Evolutionary conservation across 2,329 filamentous ascomycete species (phyloP), one percentile per base, ranked within the genome.

Genomic region (Ophiostoma novo-ulmi): DNA sequence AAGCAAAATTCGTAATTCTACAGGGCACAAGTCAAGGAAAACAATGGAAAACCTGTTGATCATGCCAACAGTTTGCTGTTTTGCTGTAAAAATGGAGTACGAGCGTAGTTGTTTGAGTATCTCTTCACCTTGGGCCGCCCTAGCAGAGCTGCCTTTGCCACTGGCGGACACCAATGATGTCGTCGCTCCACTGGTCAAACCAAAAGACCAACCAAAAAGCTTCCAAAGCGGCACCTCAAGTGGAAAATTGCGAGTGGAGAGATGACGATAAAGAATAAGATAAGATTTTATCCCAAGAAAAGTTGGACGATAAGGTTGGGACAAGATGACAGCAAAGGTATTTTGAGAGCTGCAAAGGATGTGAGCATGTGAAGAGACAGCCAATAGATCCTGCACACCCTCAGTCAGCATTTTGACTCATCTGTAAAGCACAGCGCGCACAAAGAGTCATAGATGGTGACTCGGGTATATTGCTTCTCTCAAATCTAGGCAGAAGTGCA

Each of bases 81-180:
- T n/a, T 48, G 44, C 44, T 48, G 41, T 20, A 44, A 44, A 44
- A 44, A 44, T 20, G 13, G 41, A 44, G 39, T 44, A 1, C 10
- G 13, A 44, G 41, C 11, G 44, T 58, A 13, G n/a, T 26, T 58
- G 52, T 58, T 58, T n/a, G n/a, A 31, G 11, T 22, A 26, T 58
- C 52, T 58, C 3, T 55, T 58, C n/a, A 26, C 52, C 22, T 26
- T 14, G 7, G n/a, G n/a, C 22, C 11, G 11, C 39, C 39, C 39
- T 58, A 58, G 52, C 52, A 10, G 26, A 58, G 52, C 52, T 26
- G 52, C n/a, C 52, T 58, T 58, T 58, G 52, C 52, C 52, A 58
- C 52, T 22, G 11, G 52, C 52, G 52, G 52, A 58, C 52, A 31
- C 52, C 52, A 22, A 58, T 58, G 52, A 58, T 58, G 52, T 58